Base-by-base conservation (phyloP, 176 grass and related monocot species). In the Triticum timopheevii region DNA sequence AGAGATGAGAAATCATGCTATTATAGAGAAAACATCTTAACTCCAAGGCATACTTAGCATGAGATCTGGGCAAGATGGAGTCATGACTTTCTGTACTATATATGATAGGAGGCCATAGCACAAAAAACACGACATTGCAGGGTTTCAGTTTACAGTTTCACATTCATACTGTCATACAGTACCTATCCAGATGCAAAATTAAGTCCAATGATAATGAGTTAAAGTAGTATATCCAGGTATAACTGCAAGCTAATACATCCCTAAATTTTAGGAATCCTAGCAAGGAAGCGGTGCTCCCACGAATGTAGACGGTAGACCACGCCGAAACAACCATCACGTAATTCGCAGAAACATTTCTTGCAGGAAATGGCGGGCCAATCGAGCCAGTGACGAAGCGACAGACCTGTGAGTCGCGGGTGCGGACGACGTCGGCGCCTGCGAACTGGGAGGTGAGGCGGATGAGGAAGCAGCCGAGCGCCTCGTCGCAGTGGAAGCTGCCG, bases 401-500 rank as follows among this genome's bases (percentile, higher is more conserved):
- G 42, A 94, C 97, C 94, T 99, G 86, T 10, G 94, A 65, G 54
- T 99, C 90, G 61, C 94, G 89, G 27, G 97, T 96, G 54, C 97
- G 89, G 65, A 99, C 85, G 75, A 99, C 85, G 64, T 96, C 90
- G 52, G 97, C 94, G 31, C 93, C 80, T 25, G 88, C 25, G 86
- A 99, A 99, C 79, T 96, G 90, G 61, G 79, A 85, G 61, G 97
- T 99, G 82, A 99, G 94, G 90, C 97, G 97, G 72, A 96, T 99
- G 84, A 99, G 86, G 89, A 91, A 94, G 85, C 97, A 99, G 16
- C 97, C 97, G 66, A 98, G 97, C 52, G 97, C 97, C 94, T 99
- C 97, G 20, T 99, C 97, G 82, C 97, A 99, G 89, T 99, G 97
- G 92, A 99, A 99, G 88, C 92, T 96, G 36, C 97, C 97, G 69